Conservation (phyloP, 139 green algal genomes). For the Chlamydomonas applanata region DNA sequence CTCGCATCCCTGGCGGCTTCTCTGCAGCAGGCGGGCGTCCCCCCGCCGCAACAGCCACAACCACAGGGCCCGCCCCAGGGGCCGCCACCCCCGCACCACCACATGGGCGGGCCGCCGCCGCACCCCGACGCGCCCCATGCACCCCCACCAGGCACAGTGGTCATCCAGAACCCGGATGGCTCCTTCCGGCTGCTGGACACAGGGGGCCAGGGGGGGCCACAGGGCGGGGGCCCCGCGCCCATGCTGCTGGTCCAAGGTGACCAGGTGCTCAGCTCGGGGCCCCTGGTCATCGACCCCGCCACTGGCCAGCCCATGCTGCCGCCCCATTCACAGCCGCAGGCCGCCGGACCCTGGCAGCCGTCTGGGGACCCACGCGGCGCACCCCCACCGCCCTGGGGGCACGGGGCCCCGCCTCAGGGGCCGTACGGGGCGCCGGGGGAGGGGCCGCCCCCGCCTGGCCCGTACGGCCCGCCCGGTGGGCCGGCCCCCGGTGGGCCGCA, state of each 20-base stretch:
- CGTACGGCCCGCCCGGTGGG: too few species aligned
- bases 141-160: not conserved
- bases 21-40: not conserved
- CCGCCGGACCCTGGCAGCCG: too few species aligned
- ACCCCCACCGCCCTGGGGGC: too few species aligned
- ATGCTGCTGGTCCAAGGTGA: slow-evolving; percentile 10
- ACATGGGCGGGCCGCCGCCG: not conserved
- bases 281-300: not conserved
- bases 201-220: not conserved
- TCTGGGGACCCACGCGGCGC: too few species aligned
- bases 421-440: too few species aligned
- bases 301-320: not conserved
- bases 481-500: too few species aligned
- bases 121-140: not conserved
- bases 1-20: not conserved
- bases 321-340: not conserved
- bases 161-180: slow-evolving; percentile 8
- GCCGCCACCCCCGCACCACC: not conserved
- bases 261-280: not conserved
- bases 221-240: not conserved
- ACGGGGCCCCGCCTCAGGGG: too few species aligned
- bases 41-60: not conserved
- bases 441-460: too few species aligned
- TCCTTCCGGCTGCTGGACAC: not conserved
- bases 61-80: not conserved